A percentile compares a stretch with the other conserved stretches of the same genome.
phyloP scores from a whole-genome alignment of 805 yeast species.

The Lachancea fermentati region DNA sequence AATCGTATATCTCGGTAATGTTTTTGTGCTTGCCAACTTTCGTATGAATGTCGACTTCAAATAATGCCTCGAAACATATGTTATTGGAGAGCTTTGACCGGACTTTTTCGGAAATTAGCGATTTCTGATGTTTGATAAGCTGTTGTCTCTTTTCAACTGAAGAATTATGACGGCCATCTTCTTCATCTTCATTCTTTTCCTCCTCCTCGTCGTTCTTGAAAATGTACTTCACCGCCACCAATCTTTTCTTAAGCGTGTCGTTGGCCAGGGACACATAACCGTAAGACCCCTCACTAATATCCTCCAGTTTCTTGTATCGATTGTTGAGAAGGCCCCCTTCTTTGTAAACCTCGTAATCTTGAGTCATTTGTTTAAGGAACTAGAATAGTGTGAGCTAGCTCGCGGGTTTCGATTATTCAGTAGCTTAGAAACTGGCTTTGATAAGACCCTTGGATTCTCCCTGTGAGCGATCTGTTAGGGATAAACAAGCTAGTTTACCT shows the following conservation, averaged over 20 bases:
- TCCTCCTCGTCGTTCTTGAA: conserved; percentile 45
- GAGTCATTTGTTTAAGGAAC: conserved; percentile 14
- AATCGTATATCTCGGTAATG: conserved; percentile 55
- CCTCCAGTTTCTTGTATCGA: conserved; percentile 63
- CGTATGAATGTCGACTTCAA: conserved; percentile 61
- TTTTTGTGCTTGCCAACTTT: conserved; percentile 54
- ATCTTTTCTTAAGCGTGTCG: conserved; percentile 45
- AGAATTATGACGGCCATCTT: conserved; percentile 10
- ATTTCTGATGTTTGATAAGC: conserved; percentile 23
- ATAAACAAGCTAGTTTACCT: neutral
- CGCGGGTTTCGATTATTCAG: neutral
- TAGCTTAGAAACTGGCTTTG: neutral
- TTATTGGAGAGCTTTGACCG: conserved; percentile 36
- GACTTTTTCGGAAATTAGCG: conserved; percentile 34
- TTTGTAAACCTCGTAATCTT: conserved; percentile 37
- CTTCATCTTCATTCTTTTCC: conserved; percentile 17
- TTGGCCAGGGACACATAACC: conserved; percentile 87
- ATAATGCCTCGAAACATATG: conserved; percentile 52
- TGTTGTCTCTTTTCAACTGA: conserved; percentile 23
- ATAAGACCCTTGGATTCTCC: no score
- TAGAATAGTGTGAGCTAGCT: neutral
- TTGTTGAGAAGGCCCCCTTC: conserved; percentile 50
- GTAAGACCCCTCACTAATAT: conserved; percentile 87
- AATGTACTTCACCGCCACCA: conserved; percentile 84
- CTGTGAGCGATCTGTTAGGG: neutral